These are phyloP conservation scores for Cystobasidiaceae sp. DNA, from an alignment of 1,284 basidiomycete species.

Conservation along the genomic window DNA sequence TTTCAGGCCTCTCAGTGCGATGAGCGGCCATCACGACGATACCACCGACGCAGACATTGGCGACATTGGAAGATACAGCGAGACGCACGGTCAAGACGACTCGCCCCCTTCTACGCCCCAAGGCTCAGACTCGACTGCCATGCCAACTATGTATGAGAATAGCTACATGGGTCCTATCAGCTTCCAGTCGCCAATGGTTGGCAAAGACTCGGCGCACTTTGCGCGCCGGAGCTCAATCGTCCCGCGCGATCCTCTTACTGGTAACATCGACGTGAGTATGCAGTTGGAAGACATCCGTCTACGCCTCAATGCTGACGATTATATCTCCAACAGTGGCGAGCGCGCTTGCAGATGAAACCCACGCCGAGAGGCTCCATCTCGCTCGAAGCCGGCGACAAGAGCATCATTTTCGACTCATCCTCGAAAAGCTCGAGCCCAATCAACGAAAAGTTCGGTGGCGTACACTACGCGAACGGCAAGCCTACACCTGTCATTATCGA, in stretches of 20 bases:
- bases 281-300: neutral
- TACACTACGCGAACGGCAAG: neutral
- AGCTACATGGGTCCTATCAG: neutral
- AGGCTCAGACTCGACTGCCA: neutral
- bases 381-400: neutral
- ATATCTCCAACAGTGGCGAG: slow-evolving; percentile 5
- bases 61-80: too few species aligned
- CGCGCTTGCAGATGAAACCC: slow-evolving; percentile 15
- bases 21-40: too few species aligned
- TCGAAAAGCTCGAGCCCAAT: neutral
- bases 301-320: neutral
- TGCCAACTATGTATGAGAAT: slow-evolving; percentile 24
- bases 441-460: slow-evolving; percentile 16
- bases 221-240: slow-evolving; percentile 2
- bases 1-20: too few species aligned
- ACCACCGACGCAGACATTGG: too few species aligned
- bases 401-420: neutral
- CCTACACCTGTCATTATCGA: slow-evolving; percentile 8
- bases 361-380: neutral
- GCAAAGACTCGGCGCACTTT: neutral
- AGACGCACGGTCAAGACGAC: neutral
- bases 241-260: slow-evolving; percentile 21
- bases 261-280: slow-evolving; percentile 24
- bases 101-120: neutral
- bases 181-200: neutral